Conservation (phyloP, 495 filamentous ascomycete species). For the Lasiosphaeria ovina region DNA sequence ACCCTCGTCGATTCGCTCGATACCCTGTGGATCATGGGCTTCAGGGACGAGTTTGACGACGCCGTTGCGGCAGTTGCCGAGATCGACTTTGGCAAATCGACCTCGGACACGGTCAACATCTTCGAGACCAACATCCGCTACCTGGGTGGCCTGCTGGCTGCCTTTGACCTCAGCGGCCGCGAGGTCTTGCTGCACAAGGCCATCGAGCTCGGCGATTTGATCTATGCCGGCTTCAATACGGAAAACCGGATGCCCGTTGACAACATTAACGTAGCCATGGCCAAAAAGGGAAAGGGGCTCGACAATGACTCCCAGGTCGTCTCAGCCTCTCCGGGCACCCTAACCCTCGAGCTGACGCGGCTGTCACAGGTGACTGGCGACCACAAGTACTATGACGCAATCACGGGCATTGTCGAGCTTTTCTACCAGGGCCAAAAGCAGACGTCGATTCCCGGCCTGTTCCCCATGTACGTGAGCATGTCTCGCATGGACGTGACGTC, state of each 20-base stretch:
- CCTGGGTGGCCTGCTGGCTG: conserved; percentile 70
- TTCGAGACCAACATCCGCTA: conserved; percentile 78
- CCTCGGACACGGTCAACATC: conserved; percentile 51
- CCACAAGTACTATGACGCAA: conserved; percentile 79
- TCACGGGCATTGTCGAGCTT: conserved; percentile 70
- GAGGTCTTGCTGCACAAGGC: conserved; percentile 67
- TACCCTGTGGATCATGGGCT: conserved; percentile 84
- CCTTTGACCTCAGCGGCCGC: conserved; percentile 67
- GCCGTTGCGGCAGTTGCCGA: conserved; percentile 59
- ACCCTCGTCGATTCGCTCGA: conserved; percentile 85
- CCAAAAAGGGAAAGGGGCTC: conserved; percentile 67
- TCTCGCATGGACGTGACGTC: conserved; percentile 22
- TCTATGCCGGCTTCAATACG: conserved; percentile 80
- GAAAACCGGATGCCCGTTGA: conserved; percentile 73
- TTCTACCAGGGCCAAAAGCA: conserved; percentile 63
- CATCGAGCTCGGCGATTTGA: conserved; percentile 67
- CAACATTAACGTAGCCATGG: conserved; percentile 69
- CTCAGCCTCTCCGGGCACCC: conserved; percentile 71
- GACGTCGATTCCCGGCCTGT: conserved; percentile 67
- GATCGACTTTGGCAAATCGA: conserved; percentile 71
- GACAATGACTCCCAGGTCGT: conserved; percentile 47
- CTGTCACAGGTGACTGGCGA: conserved; percentile 78
- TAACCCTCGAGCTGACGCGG: conserved; percentile 79
- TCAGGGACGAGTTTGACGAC: conserved; percentile 77
- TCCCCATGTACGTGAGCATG: conserved; percentile 36